Evolutionary conservation across 805 yeast genomes (phyloP).

Genomic region (Suhomyces sp.): DNA sequence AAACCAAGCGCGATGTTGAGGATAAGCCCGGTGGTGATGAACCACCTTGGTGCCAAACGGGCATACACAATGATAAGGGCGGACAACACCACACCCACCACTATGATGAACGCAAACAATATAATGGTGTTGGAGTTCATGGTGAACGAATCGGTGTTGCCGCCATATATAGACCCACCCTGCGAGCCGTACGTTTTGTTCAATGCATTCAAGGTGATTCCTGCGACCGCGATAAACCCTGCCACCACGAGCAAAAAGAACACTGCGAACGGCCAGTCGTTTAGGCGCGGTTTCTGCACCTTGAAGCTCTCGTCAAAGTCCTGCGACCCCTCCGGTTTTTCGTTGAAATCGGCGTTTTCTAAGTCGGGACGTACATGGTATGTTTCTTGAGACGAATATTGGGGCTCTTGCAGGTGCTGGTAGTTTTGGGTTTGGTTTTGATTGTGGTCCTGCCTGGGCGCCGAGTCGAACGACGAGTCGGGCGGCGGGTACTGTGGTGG

Average conservation of each 20-base stretch:
- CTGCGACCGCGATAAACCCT: slow-evolving; percentile 72
- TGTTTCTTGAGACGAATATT: not conserved
- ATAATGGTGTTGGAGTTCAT: slow-evolving; percentile 73
- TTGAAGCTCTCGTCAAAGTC: slow-evolving; percentile 67
- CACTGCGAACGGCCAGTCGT: slow-evolving; percentile 70
- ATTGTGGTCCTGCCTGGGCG: not conserved
- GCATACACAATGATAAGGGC: slow-evolving; percentile 57
- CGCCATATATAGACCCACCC: slow-evolving; percentile 61
- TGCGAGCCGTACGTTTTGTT: slow-evolving; percentile 49
- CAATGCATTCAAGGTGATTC: slow-evolving; percentile 64
- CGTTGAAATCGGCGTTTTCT: slow-evolving; percentile 25
- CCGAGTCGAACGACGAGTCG: not conserved
- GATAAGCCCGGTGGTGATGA: slow-evolving; percentile 67
- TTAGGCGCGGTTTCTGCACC: slow-evolving; percentile 56
- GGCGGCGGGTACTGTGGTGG: slow-evolving; percentile 7
- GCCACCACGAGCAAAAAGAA: slow-evolving; percentile 45
- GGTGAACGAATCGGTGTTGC: slow-evolving; percentile 49
- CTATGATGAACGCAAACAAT: slow-evolving; percentile 62
- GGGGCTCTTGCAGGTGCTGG: not conserved
- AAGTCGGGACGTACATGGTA: slow-evolving; percentile 23
- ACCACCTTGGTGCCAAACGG: slow-evolving; percentile 58
- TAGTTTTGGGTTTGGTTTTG: not conserved
- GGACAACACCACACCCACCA: slow-evolving; percentile 58
- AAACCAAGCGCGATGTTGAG: slow-evolving; percentile 65
- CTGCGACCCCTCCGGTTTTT: slow-evolving; percentile 32